Base-by-base conservation (phyloP, 148 eudicot genomes). In the Agrostemma githago region DNA sequence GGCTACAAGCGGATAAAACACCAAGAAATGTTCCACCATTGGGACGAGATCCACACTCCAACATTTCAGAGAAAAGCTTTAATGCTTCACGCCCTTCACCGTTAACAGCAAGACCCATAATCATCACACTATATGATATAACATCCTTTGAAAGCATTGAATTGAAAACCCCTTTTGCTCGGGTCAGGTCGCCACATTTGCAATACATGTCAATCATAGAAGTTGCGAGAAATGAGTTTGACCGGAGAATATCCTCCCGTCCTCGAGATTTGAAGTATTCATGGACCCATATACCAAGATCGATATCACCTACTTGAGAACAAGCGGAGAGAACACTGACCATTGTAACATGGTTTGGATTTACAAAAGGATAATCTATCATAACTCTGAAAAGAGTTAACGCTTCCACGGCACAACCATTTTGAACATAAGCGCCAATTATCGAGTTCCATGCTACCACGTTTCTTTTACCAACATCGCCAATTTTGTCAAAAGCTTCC, bases 311-410 rank as follows among this genome's bases (percentile, higher is more conserved):
- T 40, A 85, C 79, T 81, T 87, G 88, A 72, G 97, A 86, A 80
- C 97, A 92, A 72, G 92, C 96, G 14, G 93, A 90, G 72, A 92
- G 96, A 71, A 86, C 84, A 66, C 85, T 82, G 41, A 92, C 97
- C 96, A 90, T 87, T 2, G 97, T 90, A 48, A 92, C 89, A 74
- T 92, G 97, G 79, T 92, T 92, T 17, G 95, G 96, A 39, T 63
- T 69, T 60, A 83, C 73, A 75, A 66, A 19, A 48, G 62, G 71
- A 77, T 76, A 8, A 21, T 82, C 82, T 62, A 81, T 82, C 93
- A 91, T 89, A 72, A 68, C 66, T 72, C 74, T 76, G 68, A 88
- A 90, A 72, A 88, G 74, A 38, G 72, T 60, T 76, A 90, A 64
- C 57, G 89, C 96, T 80, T 87, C 93, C 65, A 76, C 44, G 14